A percentile compares a stretch with the other conserved stretches of the same genome.
Evolutionary conservation across 192 early-diverging fungal genomes (phyloP).

Genomic region (Chytriomyces sp.): DNA sequence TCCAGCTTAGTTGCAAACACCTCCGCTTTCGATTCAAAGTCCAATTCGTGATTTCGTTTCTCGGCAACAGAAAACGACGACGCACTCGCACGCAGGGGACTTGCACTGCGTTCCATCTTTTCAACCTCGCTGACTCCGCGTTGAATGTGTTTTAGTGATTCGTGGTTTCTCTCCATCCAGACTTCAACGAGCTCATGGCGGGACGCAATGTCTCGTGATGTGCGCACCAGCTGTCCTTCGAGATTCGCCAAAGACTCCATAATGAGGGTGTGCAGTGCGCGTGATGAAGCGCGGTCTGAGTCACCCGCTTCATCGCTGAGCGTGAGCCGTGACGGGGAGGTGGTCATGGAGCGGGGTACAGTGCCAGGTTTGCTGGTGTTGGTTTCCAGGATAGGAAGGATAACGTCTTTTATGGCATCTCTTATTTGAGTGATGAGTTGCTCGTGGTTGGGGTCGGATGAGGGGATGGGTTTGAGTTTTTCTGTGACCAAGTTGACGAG

Average conservation of each 20-base stretch:
- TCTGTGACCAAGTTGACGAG: slow-evolving; percentile 31
- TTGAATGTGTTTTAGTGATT: slow-evolving; percentile 29
- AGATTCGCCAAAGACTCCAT: slow-evolving; percentile 29
- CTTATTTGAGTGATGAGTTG: not conserved
- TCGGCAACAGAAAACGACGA: not conserved
- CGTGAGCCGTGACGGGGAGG: not conserved
- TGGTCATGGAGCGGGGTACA: not conserved
- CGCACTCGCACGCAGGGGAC: not conserved
- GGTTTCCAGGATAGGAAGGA: not conserved
- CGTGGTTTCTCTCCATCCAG: slow-evolving; percentile 37
- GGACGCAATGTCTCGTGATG: not conserved
- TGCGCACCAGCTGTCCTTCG: not conserved
- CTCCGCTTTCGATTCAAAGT: not conserved
- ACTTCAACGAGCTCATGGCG: slow-evolving; percentile 34
- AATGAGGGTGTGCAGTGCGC: slow-evolving; percentile 9
- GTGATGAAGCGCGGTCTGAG: not conserved
- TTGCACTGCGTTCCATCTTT: slow-evolving; percentile 13
- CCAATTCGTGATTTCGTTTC: not conserved
- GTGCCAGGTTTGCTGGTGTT: not conserved
- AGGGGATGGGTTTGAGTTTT: not conserved
- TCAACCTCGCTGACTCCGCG: slow-evolving; percentile 30
- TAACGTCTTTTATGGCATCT: not conserved
- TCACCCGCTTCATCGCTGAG: not conserved
- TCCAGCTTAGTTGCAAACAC: slow-evolving; percentile 3
- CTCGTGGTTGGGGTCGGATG: not conserved